These are phyloP conservation scores for Microsporum ferrugineum DNA, from an alignment of 2,329 filamentous ascomycete genomes.

Conservation along the genomic window DNA sequence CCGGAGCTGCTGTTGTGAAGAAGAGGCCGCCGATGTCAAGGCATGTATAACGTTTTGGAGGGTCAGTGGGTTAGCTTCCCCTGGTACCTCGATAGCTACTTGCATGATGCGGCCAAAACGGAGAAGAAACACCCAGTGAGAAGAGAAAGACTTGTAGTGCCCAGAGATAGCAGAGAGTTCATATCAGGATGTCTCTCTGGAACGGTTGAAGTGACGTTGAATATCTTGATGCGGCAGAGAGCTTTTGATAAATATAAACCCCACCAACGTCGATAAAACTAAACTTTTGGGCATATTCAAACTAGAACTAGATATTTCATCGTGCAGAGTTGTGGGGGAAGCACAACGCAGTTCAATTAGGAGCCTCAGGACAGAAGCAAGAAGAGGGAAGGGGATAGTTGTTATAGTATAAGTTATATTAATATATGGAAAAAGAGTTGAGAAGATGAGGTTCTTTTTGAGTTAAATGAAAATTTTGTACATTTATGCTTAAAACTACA, in stretches of 20 bases:
- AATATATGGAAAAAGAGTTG: not conserved
- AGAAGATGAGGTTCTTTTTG: not conserved
- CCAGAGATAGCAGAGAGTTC: not conserved
- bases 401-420: too few species aligned
- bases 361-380: not conserved
- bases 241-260: conserved; percentile 1
- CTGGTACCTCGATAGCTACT: conserved; percentile 65
- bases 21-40: conserved; percentile 52
- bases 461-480: not conserved
- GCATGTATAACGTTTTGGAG: conserved; percentile 53
- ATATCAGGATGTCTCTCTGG: not conserved
- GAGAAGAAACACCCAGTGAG: conserved; percentile 1
- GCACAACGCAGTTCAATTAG: not conserved
- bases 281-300: not conserved
- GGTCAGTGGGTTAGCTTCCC: conserved; percentile 63
- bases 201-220: not conserved
- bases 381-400: not conserved
- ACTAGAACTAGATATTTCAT: not conserved
- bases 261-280: not conserved
- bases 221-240: not conserved
- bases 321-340: not conserved
- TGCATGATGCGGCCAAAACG: conserved; percentile 41
- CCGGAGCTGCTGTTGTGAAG: conserved; percentile 54
- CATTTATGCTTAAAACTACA: not conserved
- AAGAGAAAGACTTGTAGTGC: not conserved